Conservation (phyloP, 768 basidiomycete genomes). For the Termitomyces sp. region DNA sequence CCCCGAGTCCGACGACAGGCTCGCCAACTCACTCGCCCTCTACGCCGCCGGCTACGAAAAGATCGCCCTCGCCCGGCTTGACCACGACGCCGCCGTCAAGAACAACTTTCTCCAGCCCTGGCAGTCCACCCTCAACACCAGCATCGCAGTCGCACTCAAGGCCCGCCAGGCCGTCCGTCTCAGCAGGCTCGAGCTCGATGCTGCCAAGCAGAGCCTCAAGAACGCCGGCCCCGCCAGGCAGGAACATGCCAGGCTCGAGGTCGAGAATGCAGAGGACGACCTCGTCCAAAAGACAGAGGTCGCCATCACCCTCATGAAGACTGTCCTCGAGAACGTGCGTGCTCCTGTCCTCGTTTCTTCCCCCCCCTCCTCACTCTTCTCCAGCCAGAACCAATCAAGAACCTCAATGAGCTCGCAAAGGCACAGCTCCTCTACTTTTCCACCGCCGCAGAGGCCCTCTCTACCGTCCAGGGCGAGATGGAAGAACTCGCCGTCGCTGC, state of each 20-base stretch:
- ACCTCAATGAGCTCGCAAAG: conserved; percentile 87
- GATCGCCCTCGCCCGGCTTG: conserved; percentile 67
- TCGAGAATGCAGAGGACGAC: conserved; percentile 93
- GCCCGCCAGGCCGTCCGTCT: conserved; percentile 78
- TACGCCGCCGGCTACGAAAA: conserved; percentile 86
- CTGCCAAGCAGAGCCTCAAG: conserved; percentile 89
- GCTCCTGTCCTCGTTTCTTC: too few species aligned
- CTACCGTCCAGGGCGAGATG: conserved; percentile 83
- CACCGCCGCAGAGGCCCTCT: conserved; percentile 73
- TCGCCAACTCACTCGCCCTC: conserved; percentile 71
- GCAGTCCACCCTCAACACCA: conserved; percentile 82
- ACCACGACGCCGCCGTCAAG: conserved; percentile 73
- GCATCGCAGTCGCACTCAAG: conserved; percentile 88
- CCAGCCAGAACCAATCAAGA: conserved; percentile 94
- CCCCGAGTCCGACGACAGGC: conserved; percentile 46
- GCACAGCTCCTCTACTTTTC: conserved; percentile 76
- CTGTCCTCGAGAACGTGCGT: conserved; percentile 94
- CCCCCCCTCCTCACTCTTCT: neutral
- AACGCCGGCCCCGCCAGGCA: conserved; percentile 68
- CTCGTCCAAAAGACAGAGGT: conserved; percentile 98
- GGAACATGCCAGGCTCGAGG: conserved; percentile 89
- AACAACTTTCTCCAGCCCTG: conserved; percentile 72
- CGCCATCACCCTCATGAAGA: conserved; percentile 95
- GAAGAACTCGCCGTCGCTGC: conserved; percentile 91
- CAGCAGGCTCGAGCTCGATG: conserved; percentile 83